A percentile compares a stretch with the other conserved stretches of the same genome.
These are phyloP conservation scores for Asterophora lycoperdoides DNA, from an alignment of 768 basidiomycete genomes.

Conservation along the genomic window DNA sequence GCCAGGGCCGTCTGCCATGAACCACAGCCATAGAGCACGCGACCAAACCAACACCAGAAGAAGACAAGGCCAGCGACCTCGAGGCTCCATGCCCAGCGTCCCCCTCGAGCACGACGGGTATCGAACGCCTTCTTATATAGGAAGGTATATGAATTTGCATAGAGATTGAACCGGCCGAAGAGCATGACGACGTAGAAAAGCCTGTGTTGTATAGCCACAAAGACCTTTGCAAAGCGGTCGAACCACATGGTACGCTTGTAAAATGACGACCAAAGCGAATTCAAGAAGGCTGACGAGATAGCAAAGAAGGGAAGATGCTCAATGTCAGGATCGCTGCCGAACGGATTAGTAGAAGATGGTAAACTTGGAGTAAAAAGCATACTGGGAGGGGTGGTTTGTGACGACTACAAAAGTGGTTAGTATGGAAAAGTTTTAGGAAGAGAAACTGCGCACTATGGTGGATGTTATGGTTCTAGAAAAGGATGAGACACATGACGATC, in stretches of 20 bases:
- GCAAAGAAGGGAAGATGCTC: slow-evolving; percentile 93
- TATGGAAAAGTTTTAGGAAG: slow-evolving; percentile 2
- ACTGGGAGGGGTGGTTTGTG: slow-evolving; percentile 97
- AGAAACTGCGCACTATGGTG: slow-evolving; percentile 15
- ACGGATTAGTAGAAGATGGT: slow-evolving; percentile 9
- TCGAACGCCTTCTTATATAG: slow-evolving; percentile 64
- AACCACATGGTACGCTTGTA: slow-evolving; percentile 85
- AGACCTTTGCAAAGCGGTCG: slow-evolving; percentile 58
- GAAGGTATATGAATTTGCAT: slow-evolving; percentile 78
- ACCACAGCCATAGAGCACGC: slow-evolving; percentile 66
- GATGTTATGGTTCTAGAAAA: slow-evolving; percentile 63
- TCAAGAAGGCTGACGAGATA: slow-evolving; percentile 83
- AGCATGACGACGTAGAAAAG: slow-evolving; percentile 89
- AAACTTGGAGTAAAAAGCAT: slow-evolving; percentile 25
- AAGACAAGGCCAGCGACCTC: slow-evolving; percentile 74
- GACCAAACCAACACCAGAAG: slow-evolving; percentile 88
- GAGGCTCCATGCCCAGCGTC: slow-evolving; percentile 71
- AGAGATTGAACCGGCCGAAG: slow-evolving; percentile 93
- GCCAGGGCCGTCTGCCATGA: slow-evolving; percentile 63
- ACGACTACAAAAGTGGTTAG: slow-evolving; percentile 55
- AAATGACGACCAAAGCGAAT: slow-evolving; percentile 87
- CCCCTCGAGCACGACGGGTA: slow-evolving; percentile 59
- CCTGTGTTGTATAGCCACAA: slow-evolving; percentile 82
- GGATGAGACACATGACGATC: slow-evolving; percentile 6
- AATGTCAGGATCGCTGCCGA: slow-evolving; percentile 72